Conservation (phyloP, 306 rosid genomes). For the Malus sylvestris region DNA sequence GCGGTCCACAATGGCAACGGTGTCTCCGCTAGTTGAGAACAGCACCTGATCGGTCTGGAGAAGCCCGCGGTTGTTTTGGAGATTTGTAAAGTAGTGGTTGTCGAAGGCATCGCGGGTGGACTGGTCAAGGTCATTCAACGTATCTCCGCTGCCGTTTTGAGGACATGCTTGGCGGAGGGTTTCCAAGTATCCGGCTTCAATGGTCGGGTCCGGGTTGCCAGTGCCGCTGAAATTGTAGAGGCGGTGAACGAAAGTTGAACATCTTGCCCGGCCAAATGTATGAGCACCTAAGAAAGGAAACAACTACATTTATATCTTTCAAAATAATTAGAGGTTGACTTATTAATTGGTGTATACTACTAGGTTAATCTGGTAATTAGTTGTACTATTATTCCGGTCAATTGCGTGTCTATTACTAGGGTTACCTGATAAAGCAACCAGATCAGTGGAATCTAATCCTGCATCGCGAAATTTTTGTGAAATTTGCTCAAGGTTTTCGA, state of each 20-base stretch:
- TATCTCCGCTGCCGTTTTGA: not conserved
- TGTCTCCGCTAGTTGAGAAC: slow-evolving; percentile 25
- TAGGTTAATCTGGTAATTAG: too few species aligned
- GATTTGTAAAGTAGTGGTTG: slow-evolving; percentile 38
- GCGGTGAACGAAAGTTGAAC: not conserved
- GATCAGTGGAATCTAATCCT: slow-evolving; percentile 55
- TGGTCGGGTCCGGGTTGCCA: slow-evolving; percentile 23
- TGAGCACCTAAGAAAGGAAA: slow-evolving; percentile 30
- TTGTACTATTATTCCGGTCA: not conserved
- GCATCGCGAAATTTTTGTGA: slow-evolving; percentile 29
- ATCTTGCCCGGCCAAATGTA: slow-evolving; percentile 38
- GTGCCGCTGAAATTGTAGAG: slow-evolving; percentile 18
- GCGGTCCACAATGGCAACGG: slow-evolving; percentile 18
- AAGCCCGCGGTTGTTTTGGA: slow-evolving; percentile 29
- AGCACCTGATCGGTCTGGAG: slow-evolving; percentile 35
- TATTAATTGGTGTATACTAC: not conserved
- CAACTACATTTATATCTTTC: not conserved
- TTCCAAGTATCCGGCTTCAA: slow-evolving; percentile 18
- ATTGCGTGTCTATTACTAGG: not conserved
- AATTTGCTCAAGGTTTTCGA: not conserved
- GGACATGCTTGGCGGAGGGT: slow-evolving; percentile 35
- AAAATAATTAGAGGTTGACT: not conserved
- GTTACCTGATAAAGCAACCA: slow-evolving; percentile 42
- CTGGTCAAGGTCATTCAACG: slow-evolving; percentile 22
- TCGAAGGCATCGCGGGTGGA: slow-evolving; percentile 32